These are phyloP conservation scores for Colletotrichum cereale DNA, from an alignment of 2,329 filamentous ascomycete species.

Conservation along the genomic window DNA sequence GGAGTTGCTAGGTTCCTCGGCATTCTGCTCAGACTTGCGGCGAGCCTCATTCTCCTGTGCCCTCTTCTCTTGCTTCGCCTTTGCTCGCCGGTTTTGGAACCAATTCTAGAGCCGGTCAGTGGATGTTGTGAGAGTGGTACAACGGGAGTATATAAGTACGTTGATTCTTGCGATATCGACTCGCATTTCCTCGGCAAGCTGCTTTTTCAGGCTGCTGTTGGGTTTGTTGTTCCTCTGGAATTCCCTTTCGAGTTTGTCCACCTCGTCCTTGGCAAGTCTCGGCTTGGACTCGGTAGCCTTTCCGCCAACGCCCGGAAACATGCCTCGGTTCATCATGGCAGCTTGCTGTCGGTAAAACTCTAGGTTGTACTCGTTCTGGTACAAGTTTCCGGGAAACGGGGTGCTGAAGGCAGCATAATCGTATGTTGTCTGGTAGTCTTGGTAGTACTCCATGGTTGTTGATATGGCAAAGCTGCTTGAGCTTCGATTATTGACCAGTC, in stretches of 20 bases:
- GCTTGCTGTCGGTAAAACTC: conserved; percentile 19
- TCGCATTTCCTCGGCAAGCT: conserved; percentile 70
- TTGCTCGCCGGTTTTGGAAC: conserved; percentile 76
- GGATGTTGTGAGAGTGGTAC: neutral
- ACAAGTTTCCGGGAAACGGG: conserved; percentile 15
- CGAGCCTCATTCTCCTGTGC: conserved; percentile 62
- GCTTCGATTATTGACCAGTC: conserved; percentile 5
- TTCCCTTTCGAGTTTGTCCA: conserved; percentile 70
- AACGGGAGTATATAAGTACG: conserved; percentile 52
- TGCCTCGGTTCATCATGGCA: conserved; percentile 40
- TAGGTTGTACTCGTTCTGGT: conserved; percentile 32
- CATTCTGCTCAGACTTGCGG: conserved; percentile 48
- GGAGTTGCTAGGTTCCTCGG: conserved; percentile 50
- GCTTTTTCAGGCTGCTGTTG: conserved; percentile 71
- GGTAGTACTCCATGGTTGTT: conserved; percentile 36
- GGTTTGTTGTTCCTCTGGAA: conserved; percentile 75
- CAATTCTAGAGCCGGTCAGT: conserved; percentile 67
- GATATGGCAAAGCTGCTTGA: neutral
- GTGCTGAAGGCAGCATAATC: conserved; percentile 31
- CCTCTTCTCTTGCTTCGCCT: conserved; percentile 74
- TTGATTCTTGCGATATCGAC: conserved; percentile 75
- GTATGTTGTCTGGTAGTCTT: conserved; percentile 32
- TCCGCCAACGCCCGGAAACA: conserved; percentile 23
- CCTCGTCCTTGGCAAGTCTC: conserved; percentile 69
- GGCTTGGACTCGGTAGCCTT: conserved; percentile 63